Percentiles rank a stretch among this genome's conserved stretches.
Conservation (phyloP, 2,329 filamentous ascomycete genomes). For the Scytalidium sp. region DNA sequence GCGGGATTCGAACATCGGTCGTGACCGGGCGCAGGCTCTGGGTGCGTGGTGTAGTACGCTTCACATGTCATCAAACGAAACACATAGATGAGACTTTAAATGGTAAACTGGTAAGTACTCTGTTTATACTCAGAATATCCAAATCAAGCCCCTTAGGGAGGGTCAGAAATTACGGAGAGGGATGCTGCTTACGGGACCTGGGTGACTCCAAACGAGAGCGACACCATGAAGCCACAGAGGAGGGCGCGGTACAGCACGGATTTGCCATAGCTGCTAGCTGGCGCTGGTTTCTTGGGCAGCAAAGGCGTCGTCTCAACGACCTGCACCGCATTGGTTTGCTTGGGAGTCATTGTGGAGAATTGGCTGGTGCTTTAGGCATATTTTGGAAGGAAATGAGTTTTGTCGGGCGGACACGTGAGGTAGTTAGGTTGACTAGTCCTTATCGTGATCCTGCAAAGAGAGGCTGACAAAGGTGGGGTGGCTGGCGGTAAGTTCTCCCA, state of each 20-base stretch:
- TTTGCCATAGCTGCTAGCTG: conserved; percentile 11
- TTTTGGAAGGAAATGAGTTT: background rate
- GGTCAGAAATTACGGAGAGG: background rate
- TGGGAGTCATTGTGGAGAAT: background rate
- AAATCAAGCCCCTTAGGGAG: background rate
- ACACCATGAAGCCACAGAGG: conserved; percentile 59
- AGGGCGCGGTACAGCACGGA: conserved; percentile 42
- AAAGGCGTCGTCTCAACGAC: conserved; percentile 12
- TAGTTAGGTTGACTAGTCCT: too few species aligned
- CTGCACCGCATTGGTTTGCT: background rate
- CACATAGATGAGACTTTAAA: conserved; percentile 52
- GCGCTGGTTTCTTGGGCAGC: background rate
- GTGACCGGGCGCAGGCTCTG: conserved; percentile 41
- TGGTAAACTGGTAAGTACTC: background rate
- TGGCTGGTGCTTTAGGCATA: background rate
- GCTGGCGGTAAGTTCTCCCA: background rate
- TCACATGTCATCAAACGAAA: conserved; percentile 73
- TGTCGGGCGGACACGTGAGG: too few species aligned
- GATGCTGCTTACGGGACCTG: conserved; percentile 37
- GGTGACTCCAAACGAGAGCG: conserved; percentile 45
- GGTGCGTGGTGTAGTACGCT: conserved; percentile 60
- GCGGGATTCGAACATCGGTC: conserved; percentile 58
- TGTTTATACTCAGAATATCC: background rate
- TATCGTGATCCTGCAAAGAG: too few species aligned
- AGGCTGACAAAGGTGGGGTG: background rate